Percentiles rank a stretch among this genome's conserved stretches.
Evolutionary conservation across 1,139 yeast genomes (phyloP).

Genomic region (Sugiyamaella sp.): DNA sequence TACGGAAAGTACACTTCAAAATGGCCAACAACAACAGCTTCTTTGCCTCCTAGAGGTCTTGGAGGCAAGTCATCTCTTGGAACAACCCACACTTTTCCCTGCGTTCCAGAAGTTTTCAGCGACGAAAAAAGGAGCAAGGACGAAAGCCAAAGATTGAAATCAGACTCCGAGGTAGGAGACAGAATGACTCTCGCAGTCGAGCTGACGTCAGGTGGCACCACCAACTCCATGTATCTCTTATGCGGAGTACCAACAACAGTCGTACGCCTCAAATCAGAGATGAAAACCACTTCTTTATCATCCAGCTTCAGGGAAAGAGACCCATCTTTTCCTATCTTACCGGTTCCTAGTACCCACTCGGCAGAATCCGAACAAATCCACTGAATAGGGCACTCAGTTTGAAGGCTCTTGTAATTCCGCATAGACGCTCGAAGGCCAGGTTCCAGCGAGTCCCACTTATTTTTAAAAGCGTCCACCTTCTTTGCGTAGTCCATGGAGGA

Average conservation of each 20-base stretch:
- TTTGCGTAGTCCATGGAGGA: constrained; percentile 3
- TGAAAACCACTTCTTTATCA: constrained; percentile 3
- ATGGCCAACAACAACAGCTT: constrained; percentile 35
- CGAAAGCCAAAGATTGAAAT: constrained; percentile 33
- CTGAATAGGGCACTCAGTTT: constrained; percentile 30
- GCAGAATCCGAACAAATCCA: constrained; percentile 30
- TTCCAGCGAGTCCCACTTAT: constrained; percentile 23
- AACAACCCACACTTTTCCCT: constrained; percentile 31
- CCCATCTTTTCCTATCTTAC: constrained; percentile 23
- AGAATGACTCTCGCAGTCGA: constrained; percentile 28
- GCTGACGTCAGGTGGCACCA: constrained; percentile 27
- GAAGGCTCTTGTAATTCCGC: constrained; percentile 27
- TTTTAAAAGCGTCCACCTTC: constrained; percentile 18
- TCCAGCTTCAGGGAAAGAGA: constrained; percentile 19
- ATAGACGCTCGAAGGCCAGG: constrained; percentile 22
- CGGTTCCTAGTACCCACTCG: constrained; percentile 21
- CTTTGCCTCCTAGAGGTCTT: constrained; percentile 10
- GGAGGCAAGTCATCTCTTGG: constrained; percentile 19
- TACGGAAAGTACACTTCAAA: constrained; percentile 37
- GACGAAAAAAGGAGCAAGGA: constrained; percentile 33
- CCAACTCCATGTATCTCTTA: constrained; percentile 32
- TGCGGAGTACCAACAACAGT: constrained; percentile 30
- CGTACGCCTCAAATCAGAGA: constrained; percentile 30
- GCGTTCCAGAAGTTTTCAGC: constrained; percentile 33
- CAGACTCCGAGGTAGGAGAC: constrained; percentile 31